Evolutionary conservation across 257 asterid species (phyloP).

Genomic region (Solanum tarijense): DNA sequence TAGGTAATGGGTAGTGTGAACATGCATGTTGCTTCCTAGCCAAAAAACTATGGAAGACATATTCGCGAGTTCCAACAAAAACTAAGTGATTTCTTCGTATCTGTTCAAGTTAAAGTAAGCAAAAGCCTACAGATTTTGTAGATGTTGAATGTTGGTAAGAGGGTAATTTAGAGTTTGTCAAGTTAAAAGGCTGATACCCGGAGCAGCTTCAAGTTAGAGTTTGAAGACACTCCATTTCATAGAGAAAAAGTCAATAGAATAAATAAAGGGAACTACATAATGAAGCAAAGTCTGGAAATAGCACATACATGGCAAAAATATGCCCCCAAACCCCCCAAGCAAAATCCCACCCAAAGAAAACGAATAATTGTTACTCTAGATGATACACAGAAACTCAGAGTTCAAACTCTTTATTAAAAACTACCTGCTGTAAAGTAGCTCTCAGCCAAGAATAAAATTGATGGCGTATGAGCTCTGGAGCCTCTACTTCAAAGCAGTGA

Average conservation of each 20-base stretch:
- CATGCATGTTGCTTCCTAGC: not conserved
- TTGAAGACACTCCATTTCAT: not conserved
- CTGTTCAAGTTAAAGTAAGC: not conserved
- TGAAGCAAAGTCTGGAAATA: not conserved
- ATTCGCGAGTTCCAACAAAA: not conserved
- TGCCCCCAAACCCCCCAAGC: not conserved
- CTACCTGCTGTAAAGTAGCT: conserved; percentile 27
- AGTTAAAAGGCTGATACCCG: not conserved
- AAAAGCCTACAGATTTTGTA: not conserved
- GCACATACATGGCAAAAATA: not conserved
- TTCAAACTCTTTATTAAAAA: conserved; percentile 21
- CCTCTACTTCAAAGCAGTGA: conserved; percentile 1
- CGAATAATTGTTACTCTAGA: not conserved
- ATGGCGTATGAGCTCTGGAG: conserved; percentile 41
- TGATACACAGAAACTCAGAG: conserved; percentile 13
- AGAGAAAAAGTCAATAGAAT: not conserved
- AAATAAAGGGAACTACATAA: not conserved
- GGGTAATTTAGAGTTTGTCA: not conserved
- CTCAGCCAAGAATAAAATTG: conserved; percentile 50
- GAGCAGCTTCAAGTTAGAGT: not conserved
- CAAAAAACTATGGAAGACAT: not conserved
- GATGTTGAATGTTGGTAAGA: no score
- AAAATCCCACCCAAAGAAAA: conserved; percentile 6
- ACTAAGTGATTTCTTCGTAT: not conserved
- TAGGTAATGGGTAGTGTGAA: not conserved